Evolutionary conservation across 805 yeast genomes (phyloP).

Genomic region (Ogataea trehalophila): DNA sequence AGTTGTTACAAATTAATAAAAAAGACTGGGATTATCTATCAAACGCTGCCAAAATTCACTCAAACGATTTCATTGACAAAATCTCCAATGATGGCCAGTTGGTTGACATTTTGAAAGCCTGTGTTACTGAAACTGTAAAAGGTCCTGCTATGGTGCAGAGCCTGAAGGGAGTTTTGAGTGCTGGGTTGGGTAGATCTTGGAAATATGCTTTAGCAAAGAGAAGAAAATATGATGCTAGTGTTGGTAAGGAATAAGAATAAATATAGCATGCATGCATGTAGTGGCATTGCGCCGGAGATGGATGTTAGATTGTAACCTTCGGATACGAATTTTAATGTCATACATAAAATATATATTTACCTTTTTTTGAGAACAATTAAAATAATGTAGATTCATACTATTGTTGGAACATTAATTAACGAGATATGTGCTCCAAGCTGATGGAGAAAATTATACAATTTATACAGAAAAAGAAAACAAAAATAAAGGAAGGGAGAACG

Average conservation of each 20-base stretch:
- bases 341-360: no score
- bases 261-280: no score
- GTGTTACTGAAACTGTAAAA: slow-evolving; percentile 53
- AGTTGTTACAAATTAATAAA: slow-evolving; percentile 24
- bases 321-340: no score
- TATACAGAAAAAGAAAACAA: no score
- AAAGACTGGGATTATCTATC: slow-evolving; percentile 33
- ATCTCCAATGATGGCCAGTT: slow-evolving; percentile 40
- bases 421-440: no score
- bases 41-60: slow-evolving; percentile 16
- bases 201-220: slow-evolving; percentile 75
- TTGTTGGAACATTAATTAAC: no score
- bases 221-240: slow-evolving; percentile 25
- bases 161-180: slow-evolving; percentile 78
- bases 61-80: slow-evolving; percentile 33
- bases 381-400: no score
- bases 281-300: no score
- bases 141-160: slow-evolving; percentile 74
- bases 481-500: not conserved
- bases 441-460: no score
- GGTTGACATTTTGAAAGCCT: slow-evolving; percentile 29
- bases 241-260: no score
- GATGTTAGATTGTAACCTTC: no score
- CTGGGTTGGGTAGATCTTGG: slow-evolving; percentile 69
- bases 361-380: no score